A percentile compares a stretch with the other conserved stretches of the same genome.
Evolutionary conservation across 805 yeast species (phyloP).

Genomic region (Candida sphagnicola): DNA sequence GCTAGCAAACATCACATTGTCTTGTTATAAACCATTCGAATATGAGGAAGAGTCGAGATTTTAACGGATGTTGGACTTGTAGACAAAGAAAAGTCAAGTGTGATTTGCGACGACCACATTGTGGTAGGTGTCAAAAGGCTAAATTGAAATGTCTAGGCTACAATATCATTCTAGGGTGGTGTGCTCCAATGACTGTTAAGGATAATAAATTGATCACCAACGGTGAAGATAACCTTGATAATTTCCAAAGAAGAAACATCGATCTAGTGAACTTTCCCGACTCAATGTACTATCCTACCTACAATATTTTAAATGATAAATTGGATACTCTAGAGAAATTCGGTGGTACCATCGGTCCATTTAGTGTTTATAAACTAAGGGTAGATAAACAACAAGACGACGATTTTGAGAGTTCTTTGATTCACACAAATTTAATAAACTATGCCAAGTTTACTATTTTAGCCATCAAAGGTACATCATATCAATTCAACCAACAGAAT

Average conservation of each 20-base stretch:
- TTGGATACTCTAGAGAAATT: slow-evolving; percentile 28
- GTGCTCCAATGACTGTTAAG: slow-evolving; percentile 33
- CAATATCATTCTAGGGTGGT: slow-evolving; percentile 45
- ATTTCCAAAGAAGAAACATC: slow-evolving; percentile 42
- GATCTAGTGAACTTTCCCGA: slow-evolving; percentile 40
- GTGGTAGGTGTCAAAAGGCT: slow-evolving; percentile 45
- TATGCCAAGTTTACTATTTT: slow-evolving; percentile 36
- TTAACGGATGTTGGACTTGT: slow-evolving; percentile 57
- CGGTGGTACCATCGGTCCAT: slow-evolving; percentile 20
- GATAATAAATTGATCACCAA: slow-evolving; percentile 15
- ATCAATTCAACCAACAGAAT: slow-evolving; percentile 36
- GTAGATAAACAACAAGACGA: not conserved
- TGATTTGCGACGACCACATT: slow-evolving; percentile 43
- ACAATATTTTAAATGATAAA: slow-evolving; percentile 33
- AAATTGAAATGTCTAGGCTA: slow-evolving; percentile 47
- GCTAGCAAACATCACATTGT: too few relatives aligned
- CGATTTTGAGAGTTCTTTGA: slow-evolving; percentile 19
- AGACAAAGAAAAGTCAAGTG: slow-evolving; percentile 51
- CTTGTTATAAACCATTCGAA: too few relatives aligned
- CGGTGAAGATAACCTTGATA: slow-evolving; percentile 19
- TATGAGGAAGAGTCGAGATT: slow-evolving; percentile 27
- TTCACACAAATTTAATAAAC: slow-evolving; percentile 31
- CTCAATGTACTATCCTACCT: slow-evolving; percentile 30
- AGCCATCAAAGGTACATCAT: slow-evolving; percentile 39
- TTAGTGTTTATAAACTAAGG: slow-evolving; percentile 15